Percentiles rank a stretch among this genome's conserved stretches.
phyloP scores from a whole-genome alignment of 2,329 filamentous ascomycete genomes.

The Stagonosporopsis cucurbitacearum region DNA sequence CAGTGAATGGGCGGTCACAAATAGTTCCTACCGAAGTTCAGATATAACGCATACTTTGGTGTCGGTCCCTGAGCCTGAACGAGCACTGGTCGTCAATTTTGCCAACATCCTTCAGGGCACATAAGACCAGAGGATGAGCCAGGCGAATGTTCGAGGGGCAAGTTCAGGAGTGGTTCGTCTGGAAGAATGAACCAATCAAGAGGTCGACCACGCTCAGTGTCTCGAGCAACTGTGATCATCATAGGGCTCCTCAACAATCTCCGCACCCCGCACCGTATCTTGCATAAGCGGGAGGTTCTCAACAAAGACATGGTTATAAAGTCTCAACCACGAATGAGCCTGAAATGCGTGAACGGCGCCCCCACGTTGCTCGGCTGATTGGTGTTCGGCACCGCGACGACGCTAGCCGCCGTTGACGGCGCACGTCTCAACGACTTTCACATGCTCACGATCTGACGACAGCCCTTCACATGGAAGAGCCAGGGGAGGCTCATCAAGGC shows the following conservation, averaged over 20 bases:
- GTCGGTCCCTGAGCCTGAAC: no score
- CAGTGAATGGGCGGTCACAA: no score
- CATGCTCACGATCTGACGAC: conserved; percentile 23
- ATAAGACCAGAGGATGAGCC: neutral
- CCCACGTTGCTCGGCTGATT: conserved; percentile 26
- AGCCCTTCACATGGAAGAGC: conserved; percentile 11
- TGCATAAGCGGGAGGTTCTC: neutral
- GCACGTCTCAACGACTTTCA: conserved; percentile 29
- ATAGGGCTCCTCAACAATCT: conserved; percentile 7
- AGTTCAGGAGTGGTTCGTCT: neutral
- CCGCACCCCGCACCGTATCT: conserved; percentile 7
- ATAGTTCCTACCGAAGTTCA: no score
- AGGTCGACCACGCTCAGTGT: neutral
- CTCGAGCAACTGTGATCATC: neutral
- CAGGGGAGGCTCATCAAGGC: conserved; percentile 6
- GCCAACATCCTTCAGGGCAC: neutral
- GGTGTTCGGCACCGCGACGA: conserved; percentile 25
- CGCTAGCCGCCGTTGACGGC: conserved; percentile 24
- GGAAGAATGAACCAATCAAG: neutral
- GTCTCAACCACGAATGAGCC: neutral
- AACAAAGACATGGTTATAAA: neutral
- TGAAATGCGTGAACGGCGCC: conserved; percentile 2
- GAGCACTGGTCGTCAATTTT: neutral
- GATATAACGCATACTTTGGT: no score
- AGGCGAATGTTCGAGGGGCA: neutral